These are phyloP conservation scores for Pyricularia grisea DNA, from an alignment of 2,329 filamentous ascomycete species.

Conservation along the genomic window DNA sequence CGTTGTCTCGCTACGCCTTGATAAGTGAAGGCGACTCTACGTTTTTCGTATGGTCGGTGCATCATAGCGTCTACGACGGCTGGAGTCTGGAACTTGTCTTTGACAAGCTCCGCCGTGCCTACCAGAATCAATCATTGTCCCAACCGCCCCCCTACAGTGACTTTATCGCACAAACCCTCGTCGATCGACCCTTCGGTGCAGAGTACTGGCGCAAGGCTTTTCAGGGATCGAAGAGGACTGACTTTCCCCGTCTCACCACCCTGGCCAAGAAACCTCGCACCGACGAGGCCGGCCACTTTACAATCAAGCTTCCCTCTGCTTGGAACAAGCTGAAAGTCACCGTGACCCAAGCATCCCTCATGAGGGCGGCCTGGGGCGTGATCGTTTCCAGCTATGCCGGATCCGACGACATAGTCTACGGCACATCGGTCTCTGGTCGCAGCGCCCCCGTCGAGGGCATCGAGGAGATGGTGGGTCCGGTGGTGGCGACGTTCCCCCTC, in stretches of 20 bases:
- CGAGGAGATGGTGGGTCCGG: conserved; percentile 10
- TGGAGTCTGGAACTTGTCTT: conserved; percentile 21
- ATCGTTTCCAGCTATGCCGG: conserved; percentile 25
- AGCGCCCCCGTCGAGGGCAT: conserved; percentile 8
- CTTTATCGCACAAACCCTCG: background rate
- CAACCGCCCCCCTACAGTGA: background rate
- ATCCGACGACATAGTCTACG: conserved; percentile 28
- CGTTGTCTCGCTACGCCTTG: background rate
- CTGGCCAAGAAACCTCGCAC: background rate
- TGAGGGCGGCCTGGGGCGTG: conserved; percentile 33
- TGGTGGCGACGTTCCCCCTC: conserved; percentile 28
- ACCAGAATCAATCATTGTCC: background rate
- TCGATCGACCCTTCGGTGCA: background rate
- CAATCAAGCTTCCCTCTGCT: background rate
- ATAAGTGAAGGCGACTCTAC: background rate
- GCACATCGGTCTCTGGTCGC: conserved; percentile 28
- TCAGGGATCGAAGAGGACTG: background rate
- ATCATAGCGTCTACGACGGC: conserved; percentile 22
- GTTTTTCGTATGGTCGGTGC: conserved; percentile 18
- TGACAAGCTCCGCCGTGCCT: conserved; percentile 11
- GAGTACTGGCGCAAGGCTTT: background rate
- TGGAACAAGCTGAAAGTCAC: background rate
- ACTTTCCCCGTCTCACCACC: background rate
- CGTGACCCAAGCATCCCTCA: conserved; percentile 24
- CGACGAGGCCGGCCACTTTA: background rate